These are phyloP conservation scores for Hypericum androsaemum DNA, from an alignment of 345 rosid species.

Conservation along the genomic window DNA sequence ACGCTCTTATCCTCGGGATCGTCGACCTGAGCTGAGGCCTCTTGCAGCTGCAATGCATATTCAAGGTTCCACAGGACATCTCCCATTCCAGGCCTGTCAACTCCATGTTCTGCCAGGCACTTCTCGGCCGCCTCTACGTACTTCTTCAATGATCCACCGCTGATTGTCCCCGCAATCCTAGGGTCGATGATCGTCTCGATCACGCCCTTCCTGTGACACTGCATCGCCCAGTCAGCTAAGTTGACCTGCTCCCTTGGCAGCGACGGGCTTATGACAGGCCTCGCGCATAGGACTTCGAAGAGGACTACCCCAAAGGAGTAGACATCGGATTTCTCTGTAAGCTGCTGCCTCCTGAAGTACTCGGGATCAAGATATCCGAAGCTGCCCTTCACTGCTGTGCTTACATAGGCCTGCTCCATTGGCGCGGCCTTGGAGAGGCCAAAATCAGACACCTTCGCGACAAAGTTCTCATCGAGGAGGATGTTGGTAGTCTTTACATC, in stretches of 20 bases:
- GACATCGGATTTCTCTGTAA: conserved; percentile 77
- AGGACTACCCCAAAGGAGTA: conserved; percentile 85
- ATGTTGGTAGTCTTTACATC: conserved; percentile 85
- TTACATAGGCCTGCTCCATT: conserved; percentile 53
- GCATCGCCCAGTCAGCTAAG: conserved; percentile 80
- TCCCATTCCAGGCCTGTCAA: conserved; percentile 78
- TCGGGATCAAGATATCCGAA: conserved; percentile 84
- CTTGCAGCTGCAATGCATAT: conserved; percentile 71
- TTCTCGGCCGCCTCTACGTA: conserved; percentile 75
- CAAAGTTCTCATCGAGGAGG: conserved; percentile 69
- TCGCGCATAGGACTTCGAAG: conserved; percentile 69
- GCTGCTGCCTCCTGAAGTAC: conserved; percentile 74
- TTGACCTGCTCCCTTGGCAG: conserved; percentile 64
- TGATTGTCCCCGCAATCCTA: conserved; percentile 32
- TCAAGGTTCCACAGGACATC: conserved; percentile 83
- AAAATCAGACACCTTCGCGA: conserved; percentile 71
- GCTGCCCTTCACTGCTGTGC: conserved; percentile 89
- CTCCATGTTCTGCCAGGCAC: conserved; percentile 74
- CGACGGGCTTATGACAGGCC: conserved; percentile 54
- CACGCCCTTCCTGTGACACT: conserved; percentile 46
- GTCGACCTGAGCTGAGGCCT: conserved; percentile 34
- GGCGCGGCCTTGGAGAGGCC: conserved; percentile 76
- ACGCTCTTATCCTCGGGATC: conserved; percentile 33
- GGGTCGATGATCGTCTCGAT: conserved; percentile 61
- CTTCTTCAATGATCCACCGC: conserved; percentile 45